Conservation (phyloP, 1,284 basidiomycete genomes). For the Melampsora americana region DNA sequence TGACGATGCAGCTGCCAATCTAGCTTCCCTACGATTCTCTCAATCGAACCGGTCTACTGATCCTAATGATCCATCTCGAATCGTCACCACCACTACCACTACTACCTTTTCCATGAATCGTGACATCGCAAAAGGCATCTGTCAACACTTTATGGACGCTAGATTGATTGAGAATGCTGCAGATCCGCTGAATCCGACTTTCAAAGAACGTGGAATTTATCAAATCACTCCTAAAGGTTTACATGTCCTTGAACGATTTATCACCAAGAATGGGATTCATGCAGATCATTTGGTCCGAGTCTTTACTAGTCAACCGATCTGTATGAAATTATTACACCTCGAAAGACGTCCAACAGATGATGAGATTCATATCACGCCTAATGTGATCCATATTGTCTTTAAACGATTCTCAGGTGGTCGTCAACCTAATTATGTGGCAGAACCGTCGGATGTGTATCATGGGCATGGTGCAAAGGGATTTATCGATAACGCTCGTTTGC, state of each 20-base stretch:
- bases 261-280: slow-evolving; percentile 97
- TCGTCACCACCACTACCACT: slow-evolving; percentile 97
- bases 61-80: slow-evolving; percentile 91
- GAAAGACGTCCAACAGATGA: slow-evolving; percentile 89
- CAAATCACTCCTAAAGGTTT: slow-evolving; percentile 96
- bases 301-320: slow-evolving; percentile 90
- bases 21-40: slow-evolving; percentile 94
- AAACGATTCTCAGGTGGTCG: slow-evolving; percentile 81
- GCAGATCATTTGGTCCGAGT: slow-evolving; percentile 85
- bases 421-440: slow-evolving; percentile 66
- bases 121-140: slow-evolving; percentile 99
- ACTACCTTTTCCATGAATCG: slow-evolving; percentile 99
- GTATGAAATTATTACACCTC: slow-evolving; percentile 90
- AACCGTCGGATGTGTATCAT: slow-evolving; percentile 45
- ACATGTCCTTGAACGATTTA: slow-evolving; percentile 97
- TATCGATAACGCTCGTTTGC: slow-evolving; percentile 52
- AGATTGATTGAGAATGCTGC: slow-evolving; percentile 94
- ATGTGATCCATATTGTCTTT: slow-evolving; percentile 90
- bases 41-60: slow-evolving; percentile 97
- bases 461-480: slow-evolving; percentile 47
- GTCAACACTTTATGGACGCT: slow-evolving; percentile 99
- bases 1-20: slow-evolving; percentile 89
- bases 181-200: slow-evolving; percentile 77
- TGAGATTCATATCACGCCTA: slow-evolving; percentile 92
- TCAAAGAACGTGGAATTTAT: slow-evolving; percentile 97